Evolutionary conservation across 2,329 filamentous ascomycete genomes (phyloP), one percentile per base, ranked within the genome.

Genomic region (Neofusicoccum laricinum): DNA sequence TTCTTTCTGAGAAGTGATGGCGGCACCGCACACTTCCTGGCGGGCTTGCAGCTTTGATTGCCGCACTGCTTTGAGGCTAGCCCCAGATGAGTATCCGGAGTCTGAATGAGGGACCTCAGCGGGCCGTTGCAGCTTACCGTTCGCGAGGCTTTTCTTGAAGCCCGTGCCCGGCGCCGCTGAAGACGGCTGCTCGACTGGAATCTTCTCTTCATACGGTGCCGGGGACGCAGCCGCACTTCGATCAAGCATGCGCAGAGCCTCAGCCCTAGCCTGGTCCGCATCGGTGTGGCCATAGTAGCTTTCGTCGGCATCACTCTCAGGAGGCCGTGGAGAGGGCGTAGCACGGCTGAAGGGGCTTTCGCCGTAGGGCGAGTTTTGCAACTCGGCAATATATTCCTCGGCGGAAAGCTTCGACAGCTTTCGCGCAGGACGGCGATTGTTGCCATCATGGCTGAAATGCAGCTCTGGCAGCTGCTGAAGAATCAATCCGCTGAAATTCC

Each of bases 1-100:
- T n/a, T 51, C 30, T 12, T 51, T 15, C 15, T 32, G 46, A 14
- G 46, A 4, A 51, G 49, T 2, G 32, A 10, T 12, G 49, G 30
- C 30, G 15, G 30, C 32, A 36, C 5, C 32, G 25, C 25, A 14
- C 19, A 11, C 15, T 19, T 17, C 7, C 17, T 38, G 15, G 8
- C 17, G 8, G 40, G 6, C 25, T 19, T 59, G 55, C 25, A n/a
- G 17, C 30, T 36, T 32, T 4, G 55, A 59, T n/a, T 17, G 25
- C 40, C 32, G 21, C 40, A 58, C 51, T 32, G 61, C 61, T 38
- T 64, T 64, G 40, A 64, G 66, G 67, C 75, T 77, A n/a, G 69
- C 70, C n/a, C 71, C 71, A 57, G 76, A 78, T 2, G 75, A 78
- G 65, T 79, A 79, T 0, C 77, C 77, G 10, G 76, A 79, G 62